Evolutionary conservation across 805 yeast species (phyloP).

Genomic region (Candida boidinii): DNA sequence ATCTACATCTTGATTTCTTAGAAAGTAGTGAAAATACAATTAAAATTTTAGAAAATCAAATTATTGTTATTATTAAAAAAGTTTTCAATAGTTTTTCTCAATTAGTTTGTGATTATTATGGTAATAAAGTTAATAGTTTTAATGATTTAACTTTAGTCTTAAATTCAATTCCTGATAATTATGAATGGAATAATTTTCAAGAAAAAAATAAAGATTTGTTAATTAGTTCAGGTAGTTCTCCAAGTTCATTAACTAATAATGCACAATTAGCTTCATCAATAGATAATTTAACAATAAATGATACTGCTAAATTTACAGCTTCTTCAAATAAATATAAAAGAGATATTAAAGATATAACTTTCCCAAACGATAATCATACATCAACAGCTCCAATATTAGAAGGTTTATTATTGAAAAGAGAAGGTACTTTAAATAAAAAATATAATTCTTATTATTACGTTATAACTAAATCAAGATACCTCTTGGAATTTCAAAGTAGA

Average conservation of each 20-base stretch:
- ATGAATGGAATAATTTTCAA: slow-evolving; percentile 38
- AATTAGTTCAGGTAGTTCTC: slow-evolving; percentile 21
- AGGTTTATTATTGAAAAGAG: slow-evolving; percentile 37
- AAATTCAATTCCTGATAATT: slow-evolving; percentile 24
- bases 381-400: slow-evolving; percentile 36
- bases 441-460: slow-evolving; percentile 39
- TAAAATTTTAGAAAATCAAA: slow-evolving; percentile 32
- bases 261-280: not conserved
- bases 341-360: slow-evolving; percentile 24
- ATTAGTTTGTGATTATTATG: slow-evolving; percentile 22
- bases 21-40: slow-evolving; percentile 31
- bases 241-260: too few species aligned
- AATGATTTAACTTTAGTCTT: slow-evolving; percentile 23
- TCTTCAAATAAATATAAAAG: slow-evolving; percentile 24
- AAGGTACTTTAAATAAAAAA: slow-evolving; percentile 31
- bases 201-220: slow-evolving; percentile 23
- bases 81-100: slow-evolving; percentile 22
- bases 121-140: slow-evolving; percentile 20
- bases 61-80: slow-evolving; percentile 32
- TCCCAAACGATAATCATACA: slow-evolving; percentile 30
- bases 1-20: slow-evolving; percentile 35
- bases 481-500: slow-evolving; percentile 38
- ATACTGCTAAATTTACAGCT: slow-evolving; percentile 7
- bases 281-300: slow-evolving; percentile 2
- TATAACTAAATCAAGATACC: slow-evolving; percentile 33